Percentiles rank a stretch among this genome's conserved stretches.
phyloP scores from a whole-genome alignment of 805 yeast species.

The Yamadazyma paraphyllophila region DNA sequence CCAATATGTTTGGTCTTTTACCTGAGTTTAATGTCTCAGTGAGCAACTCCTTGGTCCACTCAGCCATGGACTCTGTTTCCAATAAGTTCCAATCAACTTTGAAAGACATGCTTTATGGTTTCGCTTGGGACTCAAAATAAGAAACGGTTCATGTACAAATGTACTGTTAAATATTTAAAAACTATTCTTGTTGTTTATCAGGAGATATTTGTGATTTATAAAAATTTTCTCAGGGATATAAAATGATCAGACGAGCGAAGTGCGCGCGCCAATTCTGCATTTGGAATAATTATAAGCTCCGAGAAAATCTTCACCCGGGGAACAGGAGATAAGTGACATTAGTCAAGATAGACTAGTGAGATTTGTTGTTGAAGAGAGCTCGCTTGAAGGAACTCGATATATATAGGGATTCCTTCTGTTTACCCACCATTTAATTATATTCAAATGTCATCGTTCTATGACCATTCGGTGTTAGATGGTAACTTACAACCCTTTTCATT shows the following conservation, averaged over 20 bases:
- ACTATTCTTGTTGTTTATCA: not conserved
- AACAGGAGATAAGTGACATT: too few species aligned
- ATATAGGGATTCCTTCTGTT: not conserved
- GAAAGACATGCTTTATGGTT: constrained; percentile 58
- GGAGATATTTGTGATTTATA: not conserved
- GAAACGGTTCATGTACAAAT: too few species aligned
- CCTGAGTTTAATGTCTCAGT: constrained; percentile 76
- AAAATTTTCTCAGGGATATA: not conserved
- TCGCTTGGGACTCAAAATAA: too few species aligned
- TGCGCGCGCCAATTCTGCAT: not conserved
- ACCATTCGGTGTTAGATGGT: constrained; percentile 60
- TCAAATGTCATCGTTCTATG: constrained; percentile 44
- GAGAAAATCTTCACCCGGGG: not conserved
- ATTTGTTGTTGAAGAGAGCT: too few species aligned
- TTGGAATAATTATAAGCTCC: not conserved
- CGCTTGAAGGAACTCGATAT: too few species aligned
- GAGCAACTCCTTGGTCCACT: constrained; percentile 62
- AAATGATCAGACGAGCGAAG: constrained; percentile 4
- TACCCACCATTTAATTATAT: not conserved
- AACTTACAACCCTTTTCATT: constrained; percentile 61
- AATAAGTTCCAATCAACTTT: constrained; percentile 75
- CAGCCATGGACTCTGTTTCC: constrained; percentile 59
- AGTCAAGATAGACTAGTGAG: too few species aligned
- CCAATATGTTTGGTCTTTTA: constrained; percentile 65
- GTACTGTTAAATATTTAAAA: too few species aligned